Base-by-base conservation (phyloP, 1,284 basidiomycete genomes). In the Hemileia vastatrix region DNA sequence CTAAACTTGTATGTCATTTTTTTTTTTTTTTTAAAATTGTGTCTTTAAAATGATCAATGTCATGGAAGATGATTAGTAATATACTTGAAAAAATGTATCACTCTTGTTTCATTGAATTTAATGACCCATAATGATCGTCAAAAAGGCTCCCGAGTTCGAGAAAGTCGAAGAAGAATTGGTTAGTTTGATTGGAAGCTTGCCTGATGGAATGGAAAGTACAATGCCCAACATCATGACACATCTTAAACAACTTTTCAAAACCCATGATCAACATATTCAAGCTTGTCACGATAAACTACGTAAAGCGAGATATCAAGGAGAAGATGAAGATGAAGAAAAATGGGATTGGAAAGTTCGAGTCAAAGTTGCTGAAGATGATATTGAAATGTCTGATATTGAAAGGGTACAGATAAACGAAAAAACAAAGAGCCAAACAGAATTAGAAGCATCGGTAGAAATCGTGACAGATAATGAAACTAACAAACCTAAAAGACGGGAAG, bases 311-410 rank as follows among this genome's bases (percentile, higher is more conserved):
- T 56, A 63, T 32, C 53, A 53, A 5, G 23, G 24, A 9, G 53
- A n/a, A 11, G 19, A 54, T 33, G 60, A 55, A 13, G 44, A 33
- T 2, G 60, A 63, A 27, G 33, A 47, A 9, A 48, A 54, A 40
- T 63, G 47, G 27, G 44, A 63, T n/a, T 63, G 60, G 60, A 63
- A 63, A 49, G 56, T 63, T 53, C 52, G 60, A n/a, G 60, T 63
- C 6, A 47, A 56, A 49, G 60, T 63, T 4, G 60, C 55, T 55
- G 60, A 63, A 21, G 44, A 43, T 9, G 27, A 50, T 21, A 50
- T 23, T 19, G 48, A 50, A 4, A n/a, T n/a, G n/a, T n/a, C n/a
- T n/a, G n/a, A n/a, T n/a, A n/a, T n/a, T n/a, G n/a, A n/a, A n/a
- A n/a, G n/a, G n/a, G n/a, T n/a, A n/a, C n/a, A n/a, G n/a, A n/a